These are phyloP conservation scores for Suillus luteus DNA, from an alignment of 768 basidiomycete genomes.

Conservation along the genomic window DNA sequence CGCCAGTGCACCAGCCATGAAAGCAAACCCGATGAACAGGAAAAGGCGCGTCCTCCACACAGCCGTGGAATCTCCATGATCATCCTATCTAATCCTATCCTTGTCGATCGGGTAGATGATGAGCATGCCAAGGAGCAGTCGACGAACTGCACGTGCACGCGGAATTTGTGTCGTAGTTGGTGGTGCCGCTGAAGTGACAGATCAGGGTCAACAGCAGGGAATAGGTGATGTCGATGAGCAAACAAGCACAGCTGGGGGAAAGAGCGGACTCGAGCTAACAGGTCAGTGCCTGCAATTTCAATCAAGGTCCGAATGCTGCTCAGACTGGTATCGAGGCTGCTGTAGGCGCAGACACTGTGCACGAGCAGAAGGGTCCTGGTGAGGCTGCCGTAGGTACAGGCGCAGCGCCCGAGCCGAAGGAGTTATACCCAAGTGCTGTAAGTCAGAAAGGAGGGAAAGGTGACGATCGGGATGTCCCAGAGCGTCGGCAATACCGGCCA, in stretches of 20 bases:
- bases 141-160: conserved; percentile 83
- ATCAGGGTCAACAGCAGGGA: no score
- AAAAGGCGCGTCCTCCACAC: conserved; percentile 92
- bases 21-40: conserved; percentile 91
- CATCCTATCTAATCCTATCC: conserved; percentile 79
- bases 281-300: no score
- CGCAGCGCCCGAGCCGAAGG: not conserved
- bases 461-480: not conserved
- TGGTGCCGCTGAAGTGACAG: no score
- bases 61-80: conserved; percentile 78
- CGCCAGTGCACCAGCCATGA: conserved; percentile 98
- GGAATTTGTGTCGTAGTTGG: conserved; percentile 44
- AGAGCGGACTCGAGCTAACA: no score
- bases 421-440: not conserved
- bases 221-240: no score
- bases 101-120: conserved; percentile 96
- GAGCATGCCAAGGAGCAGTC: conserved; percentile 95
- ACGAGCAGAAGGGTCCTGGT: conserved; percentile 2
- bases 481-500: not conserved
- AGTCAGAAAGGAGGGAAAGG: conserved; percentile 3
- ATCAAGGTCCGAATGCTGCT: no score
- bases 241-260: no score
- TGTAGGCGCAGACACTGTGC: not conserved
- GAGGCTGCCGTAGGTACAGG: not conserved
- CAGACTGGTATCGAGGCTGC: not conserved